These are phyloP conservation scores for Hydnomerulius pinastri DNA, from an alignment of 768 basidiomycete species.

Conservation along the genomic window DNA sequence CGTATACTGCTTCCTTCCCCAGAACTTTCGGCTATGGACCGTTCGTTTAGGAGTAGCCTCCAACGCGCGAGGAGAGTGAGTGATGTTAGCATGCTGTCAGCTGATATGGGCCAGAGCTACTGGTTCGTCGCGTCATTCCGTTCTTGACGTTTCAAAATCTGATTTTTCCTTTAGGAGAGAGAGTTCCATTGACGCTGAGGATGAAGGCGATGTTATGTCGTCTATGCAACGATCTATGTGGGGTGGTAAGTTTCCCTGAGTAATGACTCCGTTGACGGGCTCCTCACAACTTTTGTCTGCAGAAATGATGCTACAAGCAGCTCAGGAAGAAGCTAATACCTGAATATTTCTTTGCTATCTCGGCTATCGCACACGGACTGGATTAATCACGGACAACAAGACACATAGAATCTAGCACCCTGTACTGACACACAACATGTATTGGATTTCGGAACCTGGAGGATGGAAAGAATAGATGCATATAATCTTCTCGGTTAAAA, in stretches of 20 bases:
- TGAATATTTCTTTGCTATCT: slow-evolving; percentile 7
- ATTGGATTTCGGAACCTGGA: no score
- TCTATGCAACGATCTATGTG: slow-evolving; percentile 70
- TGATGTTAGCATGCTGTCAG: slow-evolving; percentile 61
- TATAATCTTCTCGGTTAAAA: no score
- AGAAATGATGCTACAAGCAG: slow-evolving; percentile 50
- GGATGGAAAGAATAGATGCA: slow-evolving; percentile 7
- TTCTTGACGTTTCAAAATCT: background rate
- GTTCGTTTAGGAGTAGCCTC: slow-evolving; percentile 43
- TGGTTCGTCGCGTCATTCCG: slow-evolving; percentile 42
- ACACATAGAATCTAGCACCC: slow-evolving; percentile 7
- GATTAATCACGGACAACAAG: slow-evolving; percentile 12
- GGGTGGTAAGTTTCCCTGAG: slow-evolving; percentile 53
- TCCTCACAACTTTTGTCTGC: background rate
- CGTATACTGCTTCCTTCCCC: slow-evolving; percentile 16
- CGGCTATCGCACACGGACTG: slow-evolving; percentile 9
- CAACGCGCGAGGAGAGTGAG: slow-evolving; percentile 57
- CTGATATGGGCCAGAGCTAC: slow-evolving; percentile 48
- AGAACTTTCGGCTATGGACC: slow-evolving; percentile 37
- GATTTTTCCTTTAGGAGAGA: slow-evolving; percentile 11
- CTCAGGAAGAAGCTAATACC: slow-evolving; percentile 41
- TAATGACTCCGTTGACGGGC: background rate
- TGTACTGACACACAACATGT: slow-evolving; percentile 18
- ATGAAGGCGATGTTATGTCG: slow-evolving; percentile 43
- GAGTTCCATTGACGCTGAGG: slow-evolving; percentile 12